These are phyloP conservation scores for Blumeriella jaapii DNA, from an alignment of 2,329 filamentous ascomycete species.

Conservation along the genomic window DNA sequence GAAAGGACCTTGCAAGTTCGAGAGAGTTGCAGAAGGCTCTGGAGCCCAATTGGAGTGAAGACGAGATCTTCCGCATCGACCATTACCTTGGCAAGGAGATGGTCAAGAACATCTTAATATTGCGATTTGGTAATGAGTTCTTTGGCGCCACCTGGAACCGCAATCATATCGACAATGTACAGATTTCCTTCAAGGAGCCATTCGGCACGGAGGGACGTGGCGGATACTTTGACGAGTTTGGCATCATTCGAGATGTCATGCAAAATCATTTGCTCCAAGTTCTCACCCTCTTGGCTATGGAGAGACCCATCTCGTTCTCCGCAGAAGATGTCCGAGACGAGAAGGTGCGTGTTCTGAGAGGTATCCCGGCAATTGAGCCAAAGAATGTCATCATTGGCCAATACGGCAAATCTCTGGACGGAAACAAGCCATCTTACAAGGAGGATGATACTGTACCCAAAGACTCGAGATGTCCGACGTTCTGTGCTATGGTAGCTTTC, in stretches of 20 bases:
- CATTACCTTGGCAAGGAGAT: slow-evolving; percentile 99
- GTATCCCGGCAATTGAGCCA: slow-evolving; percentile 88
- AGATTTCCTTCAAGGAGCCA: slow-evolving; percentile 99
- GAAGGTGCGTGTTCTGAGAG: slow-evolving; percentile 91
- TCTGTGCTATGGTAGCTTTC: slow-evolving; percentile 92
- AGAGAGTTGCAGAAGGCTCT: slow-evolving; percentile 90
- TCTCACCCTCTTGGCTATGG: slow-evolving; percentile 92
- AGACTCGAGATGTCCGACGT: slow-evolving; percentile 94
- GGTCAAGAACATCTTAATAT: slow-evolving; percentile 99
- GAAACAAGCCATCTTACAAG: slow-evolving; percentile 94
- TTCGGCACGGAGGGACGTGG: slow-evolving; percentile 97
- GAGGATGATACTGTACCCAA: slow-evolving; percentile 97
- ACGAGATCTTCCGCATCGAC: slow-evolving; percentile 97
- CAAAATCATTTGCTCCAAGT: slow-evolving; percentile 98
- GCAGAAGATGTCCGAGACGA: slow-evolving; percentile 97
- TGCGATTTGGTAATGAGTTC: slow-evolving; percentile 98
- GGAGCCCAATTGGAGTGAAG: slow-evolving; percentile 96
- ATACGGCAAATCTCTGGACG: slow-evolving; percentile 92
- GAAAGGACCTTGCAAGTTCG: slow-evolving; percentile 90
- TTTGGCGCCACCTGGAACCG: slow-evolving; percentile 98
- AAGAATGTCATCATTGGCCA: slow-evolving; percentile 99
- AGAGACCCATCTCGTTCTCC: slow-evolving; percentile 95
- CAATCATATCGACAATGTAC: slow-evolving; percentile 97
- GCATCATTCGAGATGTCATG: slow-evolving; percentile 99
- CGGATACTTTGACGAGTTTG: slow-evolving; percentile 98